These are phyloP conservation scores for Solanum megistacrolobum DNA, from an alignment of 257 asterid genomes.

Conservation along the genomic window DNA sequence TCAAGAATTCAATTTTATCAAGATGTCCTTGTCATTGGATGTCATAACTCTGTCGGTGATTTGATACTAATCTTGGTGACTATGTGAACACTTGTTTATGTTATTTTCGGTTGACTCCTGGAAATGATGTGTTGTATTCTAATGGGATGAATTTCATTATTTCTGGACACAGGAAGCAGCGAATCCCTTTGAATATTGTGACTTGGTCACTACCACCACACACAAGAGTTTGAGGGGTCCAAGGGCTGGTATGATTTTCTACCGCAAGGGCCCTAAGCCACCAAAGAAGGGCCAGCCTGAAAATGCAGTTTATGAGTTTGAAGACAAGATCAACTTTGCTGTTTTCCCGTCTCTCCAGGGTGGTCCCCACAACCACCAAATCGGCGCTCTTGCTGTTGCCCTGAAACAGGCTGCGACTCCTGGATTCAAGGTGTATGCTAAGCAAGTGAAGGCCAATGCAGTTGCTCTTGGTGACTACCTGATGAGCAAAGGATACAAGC, in stretches of 20 bases:
- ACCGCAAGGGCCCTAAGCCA: conserved; percentile 47
- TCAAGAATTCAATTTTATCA: neutral
- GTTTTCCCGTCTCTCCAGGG: conserved; percentile 98
- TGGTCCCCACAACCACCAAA: conserved; percentile 98
- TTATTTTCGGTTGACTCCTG: neutral
- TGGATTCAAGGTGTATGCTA: conserved; percentile 83
- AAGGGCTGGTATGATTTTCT: conserved; percentile 53
- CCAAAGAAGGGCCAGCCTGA: conserved; percentile 66
- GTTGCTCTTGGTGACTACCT: conserved; percentile 86
- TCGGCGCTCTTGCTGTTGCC: conserved; percentile 97
- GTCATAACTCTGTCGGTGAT: neutral
- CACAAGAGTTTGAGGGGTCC: conserved; percentile 96
- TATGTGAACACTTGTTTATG: neutral
- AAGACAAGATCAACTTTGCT: conserved; percentile 93
- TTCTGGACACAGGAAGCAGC: conserved; percentile 47
- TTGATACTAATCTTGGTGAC: neutral
- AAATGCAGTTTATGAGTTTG: conserved; percentile 80
- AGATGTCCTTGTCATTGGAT: neutral
- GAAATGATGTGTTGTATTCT: neutral
- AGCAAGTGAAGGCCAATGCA: conserved; percentile 90
- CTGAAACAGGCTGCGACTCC: conserved; percentile 80
- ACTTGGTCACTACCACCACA: conserved; percentile 91
- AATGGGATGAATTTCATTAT: neutral
- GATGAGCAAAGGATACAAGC: conserved; percentile 81
- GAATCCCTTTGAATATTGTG: conserved; percentile 82